Evolutionary conservation across 2,329 filamentous ascomycete genomes (phyloP).

Genomic region (Aspergillus niger): DNA sequence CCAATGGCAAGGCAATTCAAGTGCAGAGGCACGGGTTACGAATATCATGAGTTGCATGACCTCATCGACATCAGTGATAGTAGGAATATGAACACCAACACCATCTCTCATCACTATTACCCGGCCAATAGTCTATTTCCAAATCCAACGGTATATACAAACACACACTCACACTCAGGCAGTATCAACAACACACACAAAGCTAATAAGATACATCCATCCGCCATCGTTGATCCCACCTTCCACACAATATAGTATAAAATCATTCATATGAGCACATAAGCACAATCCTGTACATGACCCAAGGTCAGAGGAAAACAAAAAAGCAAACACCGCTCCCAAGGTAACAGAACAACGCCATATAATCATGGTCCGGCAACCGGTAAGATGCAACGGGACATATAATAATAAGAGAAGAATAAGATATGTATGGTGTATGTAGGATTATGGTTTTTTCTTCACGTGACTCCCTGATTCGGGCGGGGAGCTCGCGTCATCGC

Average conservation of each 20-base stretch:
- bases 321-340: slow-evolving; percentile 18
- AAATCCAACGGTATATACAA: slow-evolving; percentile 6
- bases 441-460: slow-evolving; percentile 41
- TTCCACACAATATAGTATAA: neutral
- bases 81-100: too few species aligned
- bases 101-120: neutral
- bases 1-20: too few species aligned
- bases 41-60: too few species aligned
- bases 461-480: slow-evolving; percentile 41
- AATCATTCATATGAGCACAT: neutral
- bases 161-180: neutral
- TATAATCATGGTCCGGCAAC: slow-evolving; percentile 17
- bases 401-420: slow-evolving; percentile 9
- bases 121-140: slow-evolving; percentile 7
- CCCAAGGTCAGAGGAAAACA: neutral
- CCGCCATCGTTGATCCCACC: too few species aligned
- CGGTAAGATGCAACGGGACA: slow-evolving; percentile 21
- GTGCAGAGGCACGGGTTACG: too few species aligned
- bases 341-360: slow-evolving; percentile 15
- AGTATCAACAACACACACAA: neutral
- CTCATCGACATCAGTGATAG: too few species aligned
- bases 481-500: slow-evolving; percentile 33
- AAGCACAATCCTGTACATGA: slow-evolving; percentile 6
- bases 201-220: neutral
- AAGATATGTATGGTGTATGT: slow-evolving; percentile 7